Conservation (phyloP, 106 monocot genomes). For the Dioscorea dumetorum region DNA sequence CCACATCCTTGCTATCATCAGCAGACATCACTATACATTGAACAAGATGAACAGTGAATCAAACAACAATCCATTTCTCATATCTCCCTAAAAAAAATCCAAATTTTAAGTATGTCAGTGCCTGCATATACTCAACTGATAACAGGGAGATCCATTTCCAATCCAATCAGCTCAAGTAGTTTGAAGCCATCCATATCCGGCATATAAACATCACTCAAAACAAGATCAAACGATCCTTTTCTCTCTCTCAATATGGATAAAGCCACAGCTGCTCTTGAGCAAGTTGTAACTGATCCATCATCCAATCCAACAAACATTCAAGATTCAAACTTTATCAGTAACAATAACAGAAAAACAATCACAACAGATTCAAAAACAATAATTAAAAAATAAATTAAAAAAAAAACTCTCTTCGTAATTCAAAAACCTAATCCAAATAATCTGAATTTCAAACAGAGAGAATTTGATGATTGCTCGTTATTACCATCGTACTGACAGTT, state of each 20-base stretch:
- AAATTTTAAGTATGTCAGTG: no score
- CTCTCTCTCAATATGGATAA: constrained; percentile 4
- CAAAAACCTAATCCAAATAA: no score
- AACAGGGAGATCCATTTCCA: constrained; percentile 10
- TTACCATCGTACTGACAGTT: constrained; percentile 5
- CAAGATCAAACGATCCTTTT: constrained; percentile 10
- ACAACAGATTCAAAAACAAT: background rate
- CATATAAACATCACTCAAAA: constrained; percentile 21
- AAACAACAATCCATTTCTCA: no score
- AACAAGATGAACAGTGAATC: background rate
- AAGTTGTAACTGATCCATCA: constrained; percentile 10
- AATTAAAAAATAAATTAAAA: background rate
- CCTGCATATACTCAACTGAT: constrained; percentile 11
- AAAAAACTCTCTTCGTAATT: no score
- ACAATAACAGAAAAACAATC: background rate
- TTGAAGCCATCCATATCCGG: constrained; percentile 27
- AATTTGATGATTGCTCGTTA: background rate
- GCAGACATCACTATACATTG: constrained; percentile 18
- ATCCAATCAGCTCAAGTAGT: constrained; percentile 9
- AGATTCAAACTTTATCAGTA: background rate
- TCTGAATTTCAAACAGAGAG: no score
- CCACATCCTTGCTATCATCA: constrained; percentile 11
- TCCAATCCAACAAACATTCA: background rate
- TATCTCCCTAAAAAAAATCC: no score
- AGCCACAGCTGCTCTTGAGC: constrained; percentile 6